These are phyloP conservation scores for Amylostereum areolatum DNA, from an alignment of 1,284 basidiomycete species.

Conservation along the genomic window DNA sequence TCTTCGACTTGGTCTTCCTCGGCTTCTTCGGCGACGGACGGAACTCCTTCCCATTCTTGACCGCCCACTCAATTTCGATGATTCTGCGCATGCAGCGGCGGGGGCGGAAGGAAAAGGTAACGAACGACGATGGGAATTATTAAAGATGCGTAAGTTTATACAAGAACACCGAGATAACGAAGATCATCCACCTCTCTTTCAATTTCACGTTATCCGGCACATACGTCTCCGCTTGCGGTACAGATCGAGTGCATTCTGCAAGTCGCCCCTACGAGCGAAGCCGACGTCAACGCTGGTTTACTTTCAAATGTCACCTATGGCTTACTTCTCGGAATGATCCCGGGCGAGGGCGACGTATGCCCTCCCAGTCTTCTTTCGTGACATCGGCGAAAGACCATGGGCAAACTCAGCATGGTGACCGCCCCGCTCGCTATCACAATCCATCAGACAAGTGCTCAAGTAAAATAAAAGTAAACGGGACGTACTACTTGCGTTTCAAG, in stretches of 20 bases:
- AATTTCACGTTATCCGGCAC: slow-evolving; percentile 75
- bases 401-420: slow-evolving; percentile 53
- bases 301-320: background rate
- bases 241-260: slow-evolving; percentile 64
- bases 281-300: slow-evolving; percentile 1
- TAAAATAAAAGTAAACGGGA: slow-evolving; percentile 12
- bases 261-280: slow-evolving; percentile 48
- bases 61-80: slow-evolving; percentile 68
- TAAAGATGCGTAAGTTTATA: slow-evolving; percentile 34
- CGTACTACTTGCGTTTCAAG: slow-evolving; percentile 68
- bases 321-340: slow-evolving; percentile 71
- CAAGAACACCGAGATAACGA: slow-evolving; percentile 51
- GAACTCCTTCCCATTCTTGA: slow-evolving; percentile 53
- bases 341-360: slow-evolving; percentile 72
- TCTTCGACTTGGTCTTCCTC: slow-evolving; percentile 30
- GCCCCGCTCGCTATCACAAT: slow-evolving; percentile 44
- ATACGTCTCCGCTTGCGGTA: slow-evolving; percentile 72
- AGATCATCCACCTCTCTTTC: slow-evolving; percentile 75
- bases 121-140: slow-evolving; percentile 11
- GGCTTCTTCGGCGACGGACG: slow-evolving; percentile 57
- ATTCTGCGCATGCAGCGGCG: slow-evolving; percentile 38
- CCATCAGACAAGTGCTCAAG: slow-evolving; percentile 4
- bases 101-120: slow-evolving; percentile 1
- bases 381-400: slow-evolving; percentile 58
- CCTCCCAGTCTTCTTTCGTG: slow-evolving; percentile 69